A percentile compares a stretch with the other conserved stretches of the same genome.
Conservation (phyloP, 2,329 filamentous ascomycete genomes). For the Claviceps sp. region DNA sequence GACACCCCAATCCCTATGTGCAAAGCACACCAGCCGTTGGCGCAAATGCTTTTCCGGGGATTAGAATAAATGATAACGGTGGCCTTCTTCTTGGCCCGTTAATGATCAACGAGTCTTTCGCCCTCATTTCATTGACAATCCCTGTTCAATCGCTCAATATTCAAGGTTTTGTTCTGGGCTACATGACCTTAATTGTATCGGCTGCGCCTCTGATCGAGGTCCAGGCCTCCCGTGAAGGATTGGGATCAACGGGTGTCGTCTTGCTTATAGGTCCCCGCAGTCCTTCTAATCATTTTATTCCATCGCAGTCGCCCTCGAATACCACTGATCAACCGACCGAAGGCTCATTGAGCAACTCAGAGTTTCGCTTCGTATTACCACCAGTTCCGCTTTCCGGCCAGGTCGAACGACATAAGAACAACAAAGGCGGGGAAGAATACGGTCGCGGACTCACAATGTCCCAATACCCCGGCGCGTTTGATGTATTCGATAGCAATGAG, state of each 20-base stretch:
- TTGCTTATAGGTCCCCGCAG: slow-evolving; percentile 57
- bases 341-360: slow-evolving; percentile 25
- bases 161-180: slow-evolving; percentile 56
- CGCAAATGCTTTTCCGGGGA: slow-evolving; percentile 36
- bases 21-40: slow-evolving; percentile 27
- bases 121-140: slow-evolving; percentile 67
- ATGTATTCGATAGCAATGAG: slow-evolving; percentile 41
- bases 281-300: slow-evolving; percentile 50
- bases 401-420: slow-evolving; percentile 31
- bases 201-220: slow-evolving; percentile 51
- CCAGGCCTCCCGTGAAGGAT: slow-evolving; percentile 50
- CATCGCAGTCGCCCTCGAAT: slow-evolving; percentile 31
- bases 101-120: slow-evolving; percentile 57
- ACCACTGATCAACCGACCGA: slow-evolving; percentile 26
- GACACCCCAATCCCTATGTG: slow-evolving; percentile 25
- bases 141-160: slow-evolving; percentile 54
- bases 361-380: slow-evolving; percentile 48
- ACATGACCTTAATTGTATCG: slow-evolving; percentile 68
- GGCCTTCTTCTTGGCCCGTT: slow-evolving; percentile 68
- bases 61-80: slow-evolving; percentile 34
- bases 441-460: slow-evolving; percentile 43
- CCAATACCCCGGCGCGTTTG: slow-evolving; percentile 48
- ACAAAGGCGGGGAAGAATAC: slow-evolving; percentile 23
- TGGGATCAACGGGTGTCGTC: slow-evolving; percentile 56
- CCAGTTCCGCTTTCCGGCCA: slow-evolving; percentile 28